Percentiles rank a stretch among this genome's conserved stretches.
Evolutionary conservation across 2,329 filamentous ascomycete genomes (phyloP).

Genomic region (Fusarium paranaense): DNA sequence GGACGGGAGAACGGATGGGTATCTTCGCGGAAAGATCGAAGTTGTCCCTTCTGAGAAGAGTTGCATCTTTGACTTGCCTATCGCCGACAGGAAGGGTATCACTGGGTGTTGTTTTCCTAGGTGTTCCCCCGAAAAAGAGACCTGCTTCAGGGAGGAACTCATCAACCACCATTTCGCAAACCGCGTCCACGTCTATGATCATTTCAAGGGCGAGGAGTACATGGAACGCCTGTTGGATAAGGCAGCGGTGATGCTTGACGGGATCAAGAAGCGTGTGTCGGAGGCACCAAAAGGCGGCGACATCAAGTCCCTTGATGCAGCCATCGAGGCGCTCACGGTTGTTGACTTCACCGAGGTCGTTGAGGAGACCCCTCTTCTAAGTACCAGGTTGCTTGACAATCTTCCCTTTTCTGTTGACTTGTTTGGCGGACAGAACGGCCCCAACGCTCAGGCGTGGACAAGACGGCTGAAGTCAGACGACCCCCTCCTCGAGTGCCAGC

Average conservation of each 20-base stretch:
- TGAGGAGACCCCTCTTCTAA: background rate
- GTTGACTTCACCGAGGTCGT: background rate
- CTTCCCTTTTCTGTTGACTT: background rate
- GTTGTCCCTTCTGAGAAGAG: slow-evolving; percentile 5
- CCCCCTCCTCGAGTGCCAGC: slow-evolving; percentile 4
- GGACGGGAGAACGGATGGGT: background rate
- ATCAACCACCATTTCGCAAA: background rate
- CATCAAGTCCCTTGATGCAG: background rate
- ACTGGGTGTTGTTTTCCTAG: background rate
- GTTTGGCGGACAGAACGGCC: background rate
- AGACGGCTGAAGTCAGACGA: background rate
- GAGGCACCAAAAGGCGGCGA: background rate
- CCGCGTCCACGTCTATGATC: slow-evolving; percentile 18
- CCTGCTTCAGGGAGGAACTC: background rate
- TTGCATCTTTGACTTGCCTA: slow-evolving; percentile 7
- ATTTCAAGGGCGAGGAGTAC: background rate
- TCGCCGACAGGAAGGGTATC: background rate
- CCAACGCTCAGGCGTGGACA: background rate
- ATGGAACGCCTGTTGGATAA: background rate
- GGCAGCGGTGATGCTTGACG: background rate
- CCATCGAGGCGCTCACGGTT: background rate
- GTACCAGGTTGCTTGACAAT: background rate
- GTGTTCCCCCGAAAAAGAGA: background rate
- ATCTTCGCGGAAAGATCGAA: slow-evolving; percentile 10
- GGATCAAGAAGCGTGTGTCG: background rate